Evolutionary conservation across 2,329 filamentous ascomycete species (phyloP), one percentile per base, ranked within the genome.

Genomic region (Penicillium sp.): DNA sequence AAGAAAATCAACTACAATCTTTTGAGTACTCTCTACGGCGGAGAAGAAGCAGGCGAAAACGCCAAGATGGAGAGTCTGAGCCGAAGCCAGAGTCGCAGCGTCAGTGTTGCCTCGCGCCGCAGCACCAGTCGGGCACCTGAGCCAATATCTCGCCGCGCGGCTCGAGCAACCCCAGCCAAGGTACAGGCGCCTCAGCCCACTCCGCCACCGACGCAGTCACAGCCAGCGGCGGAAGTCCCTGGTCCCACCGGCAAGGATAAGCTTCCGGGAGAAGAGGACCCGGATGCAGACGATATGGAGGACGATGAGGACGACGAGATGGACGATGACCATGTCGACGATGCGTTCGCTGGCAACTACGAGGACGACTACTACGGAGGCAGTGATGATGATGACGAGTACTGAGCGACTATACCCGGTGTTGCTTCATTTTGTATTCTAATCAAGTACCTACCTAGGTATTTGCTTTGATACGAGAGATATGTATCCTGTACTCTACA

Each of bases 1-100:
- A 86, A 83, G 67, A 84, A 86, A 61, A 86, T 89, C 62, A 87
- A 89, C 57, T 89, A 88, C 44, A 65, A 64, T 31, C 57, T 70
- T 11, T 48, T 72, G 6, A 67, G 71, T 35, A 63, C 65, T 2
- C 47, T 72, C 5, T 72, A 69, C 46, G 68, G 64, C 18, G 62
- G 68, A n/a, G 69, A 70, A 37, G 63, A 56, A 2, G 51, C 47
- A 23, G 58, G 63, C 3, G 55, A 59, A 24, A 65, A 61, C 28
- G 51, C 59, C 5, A 66, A 67, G 46, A 46, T 49, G 11, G 64
- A 59, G 39, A 62, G 55, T 31, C 47, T 59, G 44, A 60, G 60
- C 42, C 59, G 63, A 13, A 67, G 62, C 48, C 55, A 55, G 40
- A 67, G 65, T 46, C 62, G 65, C 35, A 69, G 67, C 48, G 58